Percentiles rank a stretch among this genome's conserved stretches.
Conservation (phyloP, 768 basidiomycete genomes). For the Paxillus rubicundulus region DNA sequence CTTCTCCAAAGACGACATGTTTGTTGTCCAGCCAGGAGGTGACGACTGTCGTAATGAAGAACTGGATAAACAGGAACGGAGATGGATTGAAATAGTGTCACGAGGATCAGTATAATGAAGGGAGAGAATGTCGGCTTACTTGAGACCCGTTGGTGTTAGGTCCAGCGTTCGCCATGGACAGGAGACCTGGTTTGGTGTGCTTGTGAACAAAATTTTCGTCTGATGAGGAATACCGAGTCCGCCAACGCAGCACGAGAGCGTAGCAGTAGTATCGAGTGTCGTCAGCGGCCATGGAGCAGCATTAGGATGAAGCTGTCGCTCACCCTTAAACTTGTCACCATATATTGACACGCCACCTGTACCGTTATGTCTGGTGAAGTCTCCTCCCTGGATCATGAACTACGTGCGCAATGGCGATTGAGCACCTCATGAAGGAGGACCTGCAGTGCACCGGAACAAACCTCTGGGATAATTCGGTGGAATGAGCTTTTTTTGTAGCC, state of each 20-base stretch:
- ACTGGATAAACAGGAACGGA: slow-evolving; percentile 34
- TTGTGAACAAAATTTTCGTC: slow-evolving; percentile 71
- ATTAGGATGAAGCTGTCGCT: slow-evolving; percentile 14
- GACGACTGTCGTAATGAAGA: slow-evolving; percentile 73
- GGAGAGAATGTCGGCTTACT: slow-evolving; percentile 30
- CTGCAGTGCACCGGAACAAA: slow-evolving; percentile 23
- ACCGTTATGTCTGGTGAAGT: slow-evolving; percentile 74
- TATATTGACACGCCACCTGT: slow-evolving; percentile 88
- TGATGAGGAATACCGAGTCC: slow-evolving; percentile 13
- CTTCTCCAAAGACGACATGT: slow-evolving; percentile 49
- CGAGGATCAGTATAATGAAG: neutral
- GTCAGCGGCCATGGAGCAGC: neutral
- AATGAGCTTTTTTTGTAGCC: slow-evolving; percentile 70
- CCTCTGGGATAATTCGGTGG: slow-evolving; percentile 72
- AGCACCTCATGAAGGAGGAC: neutral
- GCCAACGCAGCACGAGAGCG: neutral
- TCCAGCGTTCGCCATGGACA: slow-evolving; percentile 90
- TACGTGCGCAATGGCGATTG: slow-evolving; percentile 15
- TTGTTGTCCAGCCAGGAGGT: slow-evolving; percentile 59
- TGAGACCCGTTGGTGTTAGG: slow-evolving; percentile 80
- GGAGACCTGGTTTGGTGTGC: slow-evolving; percentile 62
- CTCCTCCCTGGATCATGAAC: slow-evolving; percentile 89
- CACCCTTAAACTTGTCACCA: slow-evolving; percentile 74
- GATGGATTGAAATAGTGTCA: neutral
- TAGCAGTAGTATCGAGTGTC: neutral